Base-by-base conservation (phyloP, 2,329 filamentous ascomycete species). In the Pezicula carpinea region DNA sequence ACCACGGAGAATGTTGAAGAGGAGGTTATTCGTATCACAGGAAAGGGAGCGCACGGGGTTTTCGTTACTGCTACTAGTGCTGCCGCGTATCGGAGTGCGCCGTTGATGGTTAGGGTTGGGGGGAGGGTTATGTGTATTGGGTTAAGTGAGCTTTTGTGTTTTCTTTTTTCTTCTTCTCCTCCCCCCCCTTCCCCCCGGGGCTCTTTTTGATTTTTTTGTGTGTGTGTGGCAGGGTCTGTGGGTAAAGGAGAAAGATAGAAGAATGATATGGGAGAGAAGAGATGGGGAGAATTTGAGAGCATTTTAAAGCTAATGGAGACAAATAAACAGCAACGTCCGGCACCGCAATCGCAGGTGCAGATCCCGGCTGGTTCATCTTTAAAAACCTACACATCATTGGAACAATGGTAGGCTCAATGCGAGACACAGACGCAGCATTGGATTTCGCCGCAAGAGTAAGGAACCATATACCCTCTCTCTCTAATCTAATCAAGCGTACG, bases 1-100 rank as follows among this genome's bases (percentile, higher is more conserved):
- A 82, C 70, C 49, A 83, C 93, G 57, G 80, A 80, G 57, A 87
- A 91, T 53, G 89, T 96, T 56, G 87, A 88, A 72, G 81, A 79
- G 56, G 87, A 92, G 53, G 89, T 96, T 55, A 86, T 46, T 8
- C 19, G 31, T 11, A 38, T 49, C n/a, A 44, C 42, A 3, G 43
- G 40, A 11, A 45, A 29, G n/a, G 49, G 49, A 3, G 49, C 49
- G 3, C 49, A 52, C 35, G 49, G 46, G 1, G 26, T 52, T 14
- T 49, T 52, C 35, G 49, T 52, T 2, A 52, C 49, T 11, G 47
- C 49, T 14, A 35, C 38, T 1, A 45, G 33, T 14, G 13, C 42
- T 7, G 39, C 49, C 3, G 49, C 49, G 3, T 52, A 52, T 26
- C 17, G 22, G 26, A 33, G 14, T 31, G 47, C 46, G 17, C 42